A percentile compares a stretch with the other conserved stretches of the same genome.
Evolutionary conservation across 352 stramenopile genomes (phyloP).

Genomic region (Blastocystis hominis): DNA sequence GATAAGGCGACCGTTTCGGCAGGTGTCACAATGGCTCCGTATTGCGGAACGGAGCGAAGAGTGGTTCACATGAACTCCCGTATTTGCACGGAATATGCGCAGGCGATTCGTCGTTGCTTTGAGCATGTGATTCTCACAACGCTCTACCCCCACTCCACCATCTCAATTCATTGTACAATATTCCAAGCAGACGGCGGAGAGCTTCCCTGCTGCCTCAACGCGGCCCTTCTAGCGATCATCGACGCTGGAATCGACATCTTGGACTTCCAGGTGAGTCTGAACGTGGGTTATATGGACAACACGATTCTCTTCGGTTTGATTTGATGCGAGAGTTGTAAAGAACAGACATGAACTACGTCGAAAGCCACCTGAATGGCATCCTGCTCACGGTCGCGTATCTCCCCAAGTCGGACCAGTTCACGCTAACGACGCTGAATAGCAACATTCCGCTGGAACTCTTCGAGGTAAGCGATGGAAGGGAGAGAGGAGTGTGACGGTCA

Average conservation of each 20-base stretch:
- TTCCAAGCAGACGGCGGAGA: slow-evolving; percentile 3
- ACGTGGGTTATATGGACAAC: slow-evolving; percentile 54
- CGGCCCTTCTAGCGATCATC: slow-evolving; percentile 1
- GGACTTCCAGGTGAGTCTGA: slow-evolving; percentile 41
- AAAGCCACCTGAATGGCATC: slow-evolving; percentile 12
- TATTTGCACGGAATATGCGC: not conserved
- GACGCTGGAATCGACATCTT: slow-evolving; percentile 27
- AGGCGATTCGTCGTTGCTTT: slow-evolving; percentile 37
- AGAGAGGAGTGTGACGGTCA: not conserved
- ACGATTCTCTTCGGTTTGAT: slow-evolving; percentile 14
- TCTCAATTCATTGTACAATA: slow-evolving; percentile 45
- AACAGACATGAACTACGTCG: slow-evolving; percentile 35
- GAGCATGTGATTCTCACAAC: slow-evolving; percentile 43
- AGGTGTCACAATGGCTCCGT: slow-evolving; percentile 32
- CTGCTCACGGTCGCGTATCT: slow-evolving; percentile 53
- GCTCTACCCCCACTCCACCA: slow-evolving; percentile 50
- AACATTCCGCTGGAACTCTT: slow-evolving; percentile 55
- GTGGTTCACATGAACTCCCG: not conserved
- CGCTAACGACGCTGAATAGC: slow-evolving; percentile 38
- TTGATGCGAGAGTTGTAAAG: not conserved
- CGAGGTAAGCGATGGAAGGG: not conserved
- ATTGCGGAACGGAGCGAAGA: not conserved
- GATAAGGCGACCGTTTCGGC: not conserved
- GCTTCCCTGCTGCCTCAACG: slow-evolving; percentile 17
- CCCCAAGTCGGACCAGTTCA: slow-evolving; percentile 9